Percentiles rank a stretch among this genome's conserved stretches.
phyloP scores from a whole-genome alignment of 2,329 filamentous ascomycete species.

The Beauveria pseudobassiana region DNA sequence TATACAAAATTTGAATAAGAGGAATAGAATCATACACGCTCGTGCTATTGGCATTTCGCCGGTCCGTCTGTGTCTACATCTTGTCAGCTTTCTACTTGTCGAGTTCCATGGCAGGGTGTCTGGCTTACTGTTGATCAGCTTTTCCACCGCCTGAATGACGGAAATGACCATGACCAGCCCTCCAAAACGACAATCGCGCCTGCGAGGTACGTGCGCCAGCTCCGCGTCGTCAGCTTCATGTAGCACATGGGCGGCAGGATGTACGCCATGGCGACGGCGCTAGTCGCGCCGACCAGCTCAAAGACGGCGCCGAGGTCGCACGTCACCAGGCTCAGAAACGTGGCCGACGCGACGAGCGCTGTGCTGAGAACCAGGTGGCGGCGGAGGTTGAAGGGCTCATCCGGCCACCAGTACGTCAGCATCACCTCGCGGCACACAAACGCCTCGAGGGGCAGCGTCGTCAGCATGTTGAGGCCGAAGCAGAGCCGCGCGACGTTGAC shows the following conservation, averaged over 20 bases:
- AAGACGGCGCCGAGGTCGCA: slow-evolving; percentile 94
- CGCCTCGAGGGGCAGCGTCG: slow-evolving; percentile 88
- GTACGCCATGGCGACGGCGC: slow-evolving; percentile 88
- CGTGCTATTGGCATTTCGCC: slow-evolving; percentile 4
- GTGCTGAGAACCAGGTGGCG: slow-evolving; percentile 85
- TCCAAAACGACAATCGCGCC: slow-evolving; percentile 67
- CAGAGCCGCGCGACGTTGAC: slow-evolving; percentile 92
- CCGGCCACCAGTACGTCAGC: slow-evolving; percentile 70
- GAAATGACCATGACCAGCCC: slow-evolving; percentile 73
- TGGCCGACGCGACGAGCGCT: slow-evolving; percentile 68
- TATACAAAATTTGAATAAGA: background rate
- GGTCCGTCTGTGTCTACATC: slow-evolving; percentile 12
- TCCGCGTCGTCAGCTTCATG: slow-evolving; percentile 77
- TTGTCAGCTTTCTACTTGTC: background rate
- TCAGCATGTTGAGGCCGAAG: slow-evolving; percentile 98
- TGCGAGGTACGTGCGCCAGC: slow-evolving; percentile 66
- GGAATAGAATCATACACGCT: background rate
- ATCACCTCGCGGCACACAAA: slow-evolving; percentile 98
- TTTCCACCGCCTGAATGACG: slow-evolving; percentile 62
- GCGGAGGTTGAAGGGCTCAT: slow-evolving; percentile 69
- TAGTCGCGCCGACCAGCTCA: slow-evolving; percentile 91
- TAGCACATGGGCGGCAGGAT: slow-evolving; percentile 93
- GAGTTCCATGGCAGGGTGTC: background rate
- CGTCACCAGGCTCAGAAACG: slow-evolving; percentile 71
- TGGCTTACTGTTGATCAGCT: slow-evolving; percentile 50